Evolutionary conservation across 1,284 basidiomycete genomes (phyloP).

Genomic region (Sporisorium graminicola): DNA sequence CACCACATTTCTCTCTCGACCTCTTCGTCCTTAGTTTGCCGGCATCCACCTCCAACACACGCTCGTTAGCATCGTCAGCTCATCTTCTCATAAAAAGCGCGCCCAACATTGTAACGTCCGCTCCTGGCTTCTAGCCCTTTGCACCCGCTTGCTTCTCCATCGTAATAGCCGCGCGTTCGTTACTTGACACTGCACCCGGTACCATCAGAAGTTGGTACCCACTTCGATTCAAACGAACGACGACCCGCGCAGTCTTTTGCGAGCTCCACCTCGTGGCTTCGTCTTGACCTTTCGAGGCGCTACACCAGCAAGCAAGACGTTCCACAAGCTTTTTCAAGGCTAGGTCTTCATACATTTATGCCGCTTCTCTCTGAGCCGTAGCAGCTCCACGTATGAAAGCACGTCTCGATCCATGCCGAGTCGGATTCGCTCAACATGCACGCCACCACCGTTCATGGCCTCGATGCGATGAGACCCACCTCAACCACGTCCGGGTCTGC

Average conservation of each 20-base stretch:
- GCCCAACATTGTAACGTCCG: not conserved
- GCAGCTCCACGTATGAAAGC: slow-evolving; percentile 1
- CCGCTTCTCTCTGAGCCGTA: not conserved
- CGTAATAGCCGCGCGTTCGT: not conserved
- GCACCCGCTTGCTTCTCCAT: not conserved
- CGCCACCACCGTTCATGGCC: not conserved
- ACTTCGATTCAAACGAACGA: not conserved
- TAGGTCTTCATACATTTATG: not conserved
- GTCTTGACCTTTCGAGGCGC: not conserved
- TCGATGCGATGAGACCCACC: not conserved
- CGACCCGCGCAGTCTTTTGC: not conserved
- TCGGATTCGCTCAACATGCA: slow-evolving; percentile 1
- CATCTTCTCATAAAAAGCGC: not conserved
- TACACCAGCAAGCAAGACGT: not conserved
- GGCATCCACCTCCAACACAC: not conserved
- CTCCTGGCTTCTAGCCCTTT: not conserved
- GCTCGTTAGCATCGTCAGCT: not conserved
- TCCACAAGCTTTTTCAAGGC: not conserved
- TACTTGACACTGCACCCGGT: not conserved
- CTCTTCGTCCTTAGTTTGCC: not conserved
- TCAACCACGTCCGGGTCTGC: not conserved
- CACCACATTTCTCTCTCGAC: not conserved
- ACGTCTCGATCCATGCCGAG: not conserved
- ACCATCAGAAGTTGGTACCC: not conserved
- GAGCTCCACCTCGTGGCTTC: not conserved